Evolutionary conservation across 1,284 basidiomycete genomes (phyloP), one percentile per base, ranked within the genome.

Genomic region (Crocinoboletus sp.): DNA sequence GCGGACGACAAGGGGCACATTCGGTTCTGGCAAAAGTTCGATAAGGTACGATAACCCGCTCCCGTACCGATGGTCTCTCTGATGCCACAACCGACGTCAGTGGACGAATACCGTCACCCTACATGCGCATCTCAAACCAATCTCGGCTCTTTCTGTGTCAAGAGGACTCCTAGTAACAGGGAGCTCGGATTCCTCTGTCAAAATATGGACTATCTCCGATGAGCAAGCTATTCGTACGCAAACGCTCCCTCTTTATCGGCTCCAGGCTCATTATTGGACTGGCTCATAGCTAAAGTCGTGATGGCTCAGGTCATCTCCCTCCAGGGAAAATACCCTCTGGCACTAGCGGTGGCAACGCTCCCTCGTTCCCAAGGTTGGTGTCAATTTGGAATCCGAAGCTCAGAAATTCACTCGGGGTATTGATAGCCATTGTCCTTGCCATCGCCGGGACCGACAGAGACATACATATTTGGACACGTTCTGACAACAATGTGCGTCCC

Each of bases 111-210:
- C 63, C 2, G 51, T 52, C n/a, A 67, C 60, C 15, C 52, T 76
- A 10, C 67, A 77, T 50, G 88, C 84, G 5, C 90, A 94, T 65
- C 52, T 64, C 17, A 76, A 79, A 43, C 70, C 84, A 2, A 74
- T 94, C n/a, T 85, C 85, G 16, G 72, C 79, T 6, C 58, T 94
- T 2, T 76, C 72, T 31, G 67, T 73, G 4, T 65, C 69, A 45
- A 68, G 61, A 39, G 58, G 69, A 24, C 68, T 70, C 29, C 52
- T 94, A 6, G 71, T 84, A 3, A 89, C 89, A 1, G 92, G 89
- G 2, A 82, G 86, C 23, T 94, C 91, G 0, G 90, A 95, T 60
- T 79, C 81, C 0, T 66, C 67, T 1, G 71, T 94, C 32, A 88
- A 84, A 61, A 68, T 90, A 13, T 95, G 89, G 89, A 64, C 64